Base-by-base conservation (phyloP, 805 yeast genomes). In the Diddensiella transvaalensis region DNA sequence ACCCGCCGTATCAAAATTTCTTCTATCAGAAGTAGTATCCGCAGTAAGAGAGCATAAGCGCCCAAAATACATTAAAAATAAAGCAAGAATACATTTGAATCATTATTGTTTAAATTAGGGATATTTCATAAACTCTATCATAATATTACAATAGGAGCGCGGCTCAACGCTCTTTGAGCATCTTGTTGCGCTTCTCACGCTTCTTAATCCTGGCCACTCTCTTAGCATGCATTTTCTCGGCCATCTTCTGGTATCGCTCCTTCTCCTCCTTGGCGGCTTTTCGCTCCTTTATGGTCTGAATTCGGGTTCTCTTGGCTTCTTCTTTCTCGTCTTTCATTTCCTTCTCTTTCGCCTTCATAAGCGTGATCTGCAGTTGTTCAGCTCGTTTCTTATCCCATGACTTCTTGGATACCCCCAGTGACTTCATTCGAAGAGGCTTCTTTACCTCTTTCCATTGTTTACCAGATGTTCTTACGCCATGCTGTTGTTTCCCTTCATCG, bases 161-260 rank as follows among this genome's bases (percentile, higher is more conserved):
- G 15, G 40, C 42, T 49, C 57, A 85, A 67, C 97, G 96, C 63
- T 90, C 98, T 65, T 83, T 88, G 65, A 90, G 80, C 61, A 89
- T 73, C 71, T 91, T 91, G 72, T 90, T 91, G 71, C 98, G 83
- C 84, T 91, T 91, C 65, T 91, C 99, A 63, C 85, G 82, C 73
- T 85, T 83, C 71, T 85, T 83, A 70, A 91, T 65, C 69, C 99
- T 79, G 55, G 89, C 98, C 36, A 89, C 86, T 73, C 81, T 85
- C 82, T 89, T 90, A 38, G 85, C 85, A 64, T 88, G 91, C 96
- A 91, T 87, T 68, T 85, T 87, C 48, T 79, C 76, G 10, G 96
- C 93, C 63, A 91, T 65, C 62, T 74, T 74, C 61, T 85, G 95
- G 62, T 82, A 87, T 60, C 99, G 79, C 65, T 91, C 97, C 67